These are phyloP conservation scores for Leccinum imitatum DNA, from an alignment of 768 basidiomycete species.

Conservation along the genomic window DNA sequence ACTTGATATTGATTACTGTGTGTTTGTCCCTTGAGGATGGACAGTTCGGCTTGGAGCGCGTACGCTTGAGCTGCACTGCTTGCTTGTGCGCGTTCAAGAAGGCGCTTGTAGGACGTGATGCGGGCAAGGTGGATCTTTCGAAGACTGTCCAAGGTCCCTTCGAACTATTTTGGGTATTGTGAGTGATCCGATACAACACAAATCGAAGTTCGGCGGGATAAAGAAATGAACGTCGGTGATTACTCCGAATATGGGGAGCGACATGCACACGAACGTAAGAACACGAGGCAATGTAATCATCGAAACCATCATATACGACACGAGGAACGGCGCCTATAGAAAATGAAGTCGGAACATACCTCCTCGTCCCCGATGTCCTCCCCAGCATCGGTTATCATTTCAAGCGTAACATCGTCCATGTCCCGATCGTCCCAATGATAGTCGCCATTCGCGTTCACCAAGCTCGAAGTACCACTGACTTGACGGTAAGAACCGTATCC, in stretches of 20 bases:
- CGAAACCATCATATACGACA: background rate
- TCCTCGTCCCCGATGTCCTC: conserved; percentile 75
- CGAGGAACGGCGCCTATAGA: background rate
- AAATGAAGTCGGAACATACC: conserved; percentile 34
- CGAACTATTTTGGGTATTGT: conserved; percentile 36
- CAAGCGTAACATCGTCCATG: conserved; percentile 63
- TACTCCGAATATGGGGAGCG: background rate
- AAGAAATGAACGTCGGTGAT: background rate
- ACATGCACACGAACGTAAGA: background rate
- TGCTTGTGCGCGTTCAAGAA: conserved; percentile 79
- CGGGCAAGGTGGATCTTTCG: conserved; percentile 48
- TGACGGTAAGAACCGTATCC: conserved; percentile 22
- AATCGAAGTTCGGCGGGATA: background rate
- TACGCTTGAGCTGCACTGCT: conserved; percentile 80
- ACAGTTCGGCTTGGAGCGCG: conserved; percentile 79
- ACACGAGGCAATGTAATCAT: background rate
- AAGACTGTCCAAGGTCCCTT: conserved; percentile 42
- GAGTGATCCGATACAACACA: conserved; percentile 3
- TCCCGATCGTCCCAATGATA: conserved; percentile 38
- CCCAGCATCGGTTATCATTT: conserved; percentile 59
- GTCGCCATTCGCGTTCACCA: conserved; percentile 20
- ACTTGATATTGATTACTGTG: conserved; percentile 17
- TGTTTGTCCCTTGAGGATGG: conserved; percentile 54
- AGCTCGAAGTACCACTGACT: conserved; percentile 22
- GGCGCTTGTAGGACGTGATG: conserved; percentile 71